phyloP scores from a whole-genome alignment of 192 early-diverging fungal species.

The Spizellomyces punctatus region DNA sequence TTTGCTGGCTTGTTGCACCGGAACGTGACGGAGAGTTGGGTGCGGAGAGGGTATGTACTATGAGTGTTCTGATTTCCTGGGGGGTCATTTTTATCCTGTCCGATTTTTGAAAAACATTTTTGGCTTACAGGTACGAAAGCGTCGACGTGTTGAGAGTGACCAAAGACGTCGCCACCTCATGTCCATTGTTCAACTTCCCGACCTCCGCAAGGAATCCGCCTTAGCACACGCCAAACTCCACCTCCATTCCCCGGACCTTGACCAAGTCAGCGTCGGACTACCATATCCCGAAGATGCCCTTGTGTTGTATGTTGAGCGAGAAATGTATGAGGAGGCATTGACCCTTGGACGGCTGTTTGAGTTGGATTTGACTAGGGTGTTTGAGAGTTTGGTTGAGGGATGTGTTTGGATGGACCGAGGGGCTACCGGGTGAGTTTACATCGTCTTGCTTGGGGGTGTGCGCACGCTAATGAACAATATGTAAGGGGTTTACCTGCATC shows the following conservation, averaged over 20 bases:
- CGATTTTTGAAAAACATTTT: neutral
- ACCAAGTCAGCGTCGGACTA: neutral
- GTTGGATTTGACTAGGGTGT: slow-evolving; percentile 21
- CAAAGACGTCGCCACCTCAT: neutral
- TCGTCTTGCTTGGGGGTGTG: neutral
- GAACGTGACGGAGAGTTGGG: neutral
- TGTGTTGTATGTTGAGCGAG: slow-evolving; percentile 19
- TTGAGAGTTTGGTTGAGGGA: slow-evolving; percentile 1
- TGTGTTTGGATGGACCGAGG: too few species aligned
- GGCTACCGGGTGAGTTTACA: neutral
- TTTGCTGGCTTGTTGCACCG: slow-evolving; percentile 29
- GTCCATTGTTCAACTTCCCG: slow-evolving; percentile 9
- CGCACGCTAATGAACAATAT: slow-evolving; percentile 14
- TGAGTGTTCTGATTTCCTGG: neutral
- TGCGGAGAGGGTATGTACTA: too few species aligned
- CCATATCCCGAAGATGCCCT: slow-evolving; percentile 29
- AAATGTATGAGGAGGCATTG: slow-evolving; percentile 37
- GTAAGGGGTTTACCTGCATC: slow-evolving; percentile 25
- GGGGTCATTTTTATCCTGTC: neutral
- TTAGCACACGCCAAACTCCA: slow-evolving; percentile 37
- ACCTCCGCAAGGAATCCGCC: slow-evolving; percentile 37
- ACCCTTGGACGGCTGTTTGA: slow-evolving; percentile 32
- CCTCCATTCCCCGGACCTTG: slow-evolving; percentile 8
- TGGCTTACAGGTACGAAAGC: neutral
- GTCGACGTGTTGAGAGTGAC: neutral